phyloP scores from a whole-genome alignment of 768 basidiomycete genomes.

The Lanmaoa rubissima region DNA sequence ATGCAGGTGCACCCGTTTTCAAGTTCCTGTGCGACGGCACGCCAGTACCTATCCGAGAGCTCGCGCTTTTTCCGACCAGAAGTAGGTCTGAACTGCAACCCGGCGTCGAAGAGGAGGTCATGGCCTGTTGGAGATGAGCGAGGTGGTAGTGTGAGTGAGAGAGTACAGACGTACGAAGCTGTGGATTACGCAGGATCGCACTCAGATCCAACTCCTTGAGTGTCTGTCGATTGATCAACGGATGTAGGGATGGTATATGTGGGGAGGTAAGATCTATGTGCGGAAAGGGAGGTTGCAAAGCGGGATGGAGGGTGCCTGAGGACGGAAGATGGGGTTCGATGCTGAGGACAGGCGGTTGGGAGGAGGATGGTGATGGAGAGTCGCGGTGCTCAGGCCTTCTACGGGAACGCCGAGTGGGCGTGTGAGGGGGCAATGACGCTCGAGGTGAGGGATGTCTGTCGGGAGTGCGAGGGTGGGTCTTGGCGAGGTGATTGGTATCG shows the following conservation, averaged over 20 bases:
- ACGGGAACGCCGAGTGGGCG: conserved; percentile 32
- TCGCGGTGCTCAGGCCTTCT: conserved; percentile 30
- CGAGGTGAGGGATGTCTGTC: conserved; percentile 17
- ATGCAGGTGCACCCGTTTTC: conserved; percentile 82
- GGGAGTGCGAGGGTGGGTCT: conserved; percentile 11
- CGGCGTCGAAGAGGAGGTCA: conserved; percentile 85
- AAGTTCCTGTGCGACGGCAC: conserved; percentile 73
- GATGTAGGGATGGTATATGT: conserved; percentile 65
- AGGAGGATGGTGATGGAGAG: conserved; percentile 26
- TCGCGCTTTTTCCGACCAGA: conserved; percentile 71
- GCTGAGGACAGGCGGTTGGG: conserved; percentile 18
- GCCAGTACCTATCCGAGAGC: conserved; percentile 82
- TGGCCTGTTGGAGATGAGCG: conserved; percentile 52
- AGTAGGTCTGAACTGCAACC: conserved; percentile 78
- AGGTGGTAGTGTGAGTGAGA: background rate
- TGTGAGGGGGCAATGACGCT: conserved; percentile 20
- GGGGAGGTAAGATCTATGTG: conserved; percentile 44
- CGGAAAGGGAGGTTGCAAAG: conserved; percentile 31
- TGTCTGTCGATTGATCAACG: conserved; percentile 80
- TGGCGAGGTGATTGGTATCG: conserved; percentile 21
- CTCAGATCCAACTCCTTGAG: conserved; percentile 84
- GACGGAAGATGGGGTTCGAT: conserved; percentile 27
- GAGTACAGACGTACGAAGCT: conserved; percentile 67
- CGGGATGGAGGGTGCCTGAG: conserved; percentile 24
- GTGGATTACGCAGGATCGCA: conserved; percentile 84